These are phyloP conservation scores for Hemisphaericaspora xylofermentans DNA, from an alignment of 1,139 yeast species.

Conservation along the genomic window DNA sequence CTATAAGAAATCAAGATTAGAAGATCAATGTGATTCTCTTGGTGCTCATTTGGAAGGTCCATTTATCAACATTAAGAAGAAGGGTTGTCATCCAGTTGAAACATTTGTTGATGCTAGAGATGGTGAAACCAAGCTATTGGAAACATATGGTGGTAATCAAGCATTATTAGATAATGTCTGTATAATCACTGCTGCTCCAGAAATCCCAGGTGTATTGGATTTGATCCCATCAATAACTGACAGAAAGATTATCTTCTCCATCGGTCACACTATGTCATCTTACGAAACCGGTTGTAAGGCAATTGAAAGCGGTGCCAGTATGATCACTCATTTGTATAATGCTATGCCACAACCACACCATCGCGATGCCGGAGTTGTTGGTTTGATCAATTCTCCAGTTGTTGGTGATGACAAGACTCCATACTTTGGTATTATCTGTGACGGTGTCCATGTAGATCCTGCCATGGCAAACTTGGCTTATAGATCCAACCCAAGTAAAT, in stretches of 20 bases:
- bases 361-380: conserved; percentile 59
- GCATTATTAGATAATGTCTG: conserved; percentile 44
- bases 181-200: conserved; percentile 65
- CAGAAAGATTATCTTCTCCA: conserved; percentile 44
- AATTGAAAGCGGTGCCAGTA: conserved; percentile 51
- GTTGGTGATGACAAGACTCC: conserved; percentile 36
- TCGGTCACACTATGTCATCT: conserved; percentile 58
- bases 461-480: conserved; percentile 55
- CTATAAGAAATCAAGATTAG: conserved; percentile 36
- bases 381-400: conserved; percentile 47
- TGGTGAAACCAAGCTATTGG: conserved; percentile 35
- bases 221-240: conserved; percentile 41
- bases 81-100: conserved; percentile 63
- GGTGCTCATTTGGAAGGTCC: conserved; percentile 73
- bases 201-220: conserved; percentile 54
- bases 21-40: conserved; percentile 48
- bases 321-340: conserved; percentile 64
- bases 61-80: conserved; percentile 52
- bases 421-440: conserved; percentile 58
- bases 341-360: conserved; percentile 73
- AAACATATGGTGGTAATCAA: conserved; percentile 47
- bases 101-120: conserved; percentile 51
- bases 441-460: conserved; percentile 65
- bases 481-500: conserved; percentile 52
- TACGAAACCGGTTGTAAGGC: conserved; percentile 52